phyloP scores from a whole-genome alignment of 257 asterid species.

The Linaria vulgaris region DNA sequence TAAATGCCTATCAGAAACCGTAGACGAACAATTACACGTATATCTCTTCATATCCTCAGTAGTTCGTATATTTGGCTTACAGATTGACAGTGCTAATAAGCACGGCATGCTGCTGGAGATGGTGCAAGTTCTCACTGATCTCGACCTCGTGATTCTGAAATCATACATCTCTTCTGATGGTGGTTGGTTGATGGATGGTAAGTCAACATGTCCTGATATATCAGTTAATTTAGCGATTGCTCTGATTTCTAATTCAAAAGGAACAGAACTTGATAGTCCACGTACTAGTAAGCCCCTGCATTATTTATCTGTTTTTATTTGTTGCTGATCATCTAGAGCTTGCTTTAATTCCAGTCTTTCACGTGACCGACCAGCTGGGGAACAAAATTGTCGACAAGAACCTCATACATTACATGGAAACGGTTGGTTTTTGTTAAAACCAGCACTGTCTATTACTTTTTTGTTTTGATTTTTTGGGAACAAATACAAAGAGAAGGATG shows the following conservation, averaged over 20 bases:
- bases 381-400: constrained; percentile 63
- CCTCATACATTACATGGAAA: constrained; percentile 55
- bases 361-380: constrained; percentile 77
- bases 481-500: background rate
- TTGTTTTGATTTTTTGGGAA: background rate
- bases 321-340: background rate
- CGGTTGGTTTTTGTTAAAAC: constrained; percentile 38
- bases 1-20: too few relatives aligned
- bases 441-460: background rate
- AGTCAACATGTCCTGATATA: constrained; percentile 13
- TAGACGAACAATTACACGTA: constrained; percentile 22
- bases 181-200: constrained; percentile 98
- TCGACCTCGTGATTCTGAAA: constrained; percentile 76
- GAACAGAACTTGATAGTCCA: constrained; percentile 2
- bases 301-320: constrained; percentile 21
- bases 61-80: constrained; percentile 17
- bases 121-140: constrained; percentile 94
- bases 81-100: constrained; percentile 92
- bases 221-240: too few relatives aligned
- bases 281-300: constrained; percentile 28
- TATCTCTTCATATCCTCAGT: constrained; percentile 3
- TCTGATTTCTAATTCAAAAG: background rate
- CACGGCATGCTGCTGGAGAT: constrained; percentile 80
- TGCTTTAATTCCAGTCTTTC: constrained; percentile 67
- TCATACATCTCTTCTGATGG: constrained; percentile 94